phyloP scores from a whole-genome alignment of 208 protist genomes.

The Phytomonas sp. region DNA sequence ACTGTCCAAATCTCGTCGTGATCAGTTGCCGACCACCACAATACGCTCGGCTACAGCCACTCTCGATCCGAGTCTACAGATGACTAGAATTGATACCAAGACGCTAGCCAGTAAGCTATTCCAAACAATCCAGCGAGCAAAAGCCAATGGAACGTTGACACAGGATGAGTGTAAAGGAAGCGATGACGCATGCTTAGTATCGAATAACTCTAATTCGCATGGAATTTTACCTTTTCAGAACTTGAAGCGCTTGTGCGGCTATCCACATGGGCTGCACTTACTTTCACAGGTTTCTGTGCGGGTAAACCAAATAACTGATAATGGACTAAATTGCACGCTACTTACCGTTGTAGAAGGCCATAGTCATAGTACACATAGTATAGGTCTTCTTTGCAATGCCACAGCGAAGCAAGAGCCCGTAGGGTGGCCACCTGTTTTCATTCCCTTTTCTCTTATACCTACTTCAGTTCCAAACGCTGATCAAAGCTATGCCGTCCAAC shows the following conservation, averaged over 20 bases:
- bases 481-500: background rate
- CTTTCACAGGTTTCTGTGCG: slow-evolving; percentile 43
- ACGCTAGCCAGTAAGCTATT: slow-evolving; percentile 40
- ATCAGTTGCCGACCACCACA: too few species aligned
- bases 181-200: slow-evolving; percentile 10
- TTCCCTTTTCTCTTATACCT: slow-evolving; percentile 55
- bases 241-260: slow-evolving; percentile 41
- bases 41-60: too few species aligned
- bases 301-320: slow-evolving; percentile 50
- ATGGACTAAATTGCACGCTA: slow-evolving; percentile 63
- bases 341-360: too few species aligned
- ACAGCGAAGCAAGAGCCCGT: too few species aligned
- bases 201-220: too few species aligned
- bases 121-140: slow-evolving; percentile 30
- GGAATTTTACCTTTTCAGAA: too few species aligned
- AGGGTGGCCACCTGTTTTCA: slow-evolving; percentile 41
- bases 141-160: slow-evolving; percentile 14
- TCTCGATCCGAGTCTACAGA: too few species aligned
- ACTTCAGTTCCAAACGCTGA: slow-evolving; percentile 10
- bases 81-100: slow-evolving; percentile 17
- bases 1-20: too few species aligned
- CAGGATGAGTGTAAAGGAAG: too few species aligned
- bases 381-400: too few species aligned
- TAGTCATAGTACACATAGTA: too few species aligned
- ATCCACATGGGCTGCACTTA: slow-evolving; percentile 31